Evolutionary conservation across 1,284 basidiomycete species (phyloP).

Genomic region (Tetrapyrgos nigripes): DNA sequence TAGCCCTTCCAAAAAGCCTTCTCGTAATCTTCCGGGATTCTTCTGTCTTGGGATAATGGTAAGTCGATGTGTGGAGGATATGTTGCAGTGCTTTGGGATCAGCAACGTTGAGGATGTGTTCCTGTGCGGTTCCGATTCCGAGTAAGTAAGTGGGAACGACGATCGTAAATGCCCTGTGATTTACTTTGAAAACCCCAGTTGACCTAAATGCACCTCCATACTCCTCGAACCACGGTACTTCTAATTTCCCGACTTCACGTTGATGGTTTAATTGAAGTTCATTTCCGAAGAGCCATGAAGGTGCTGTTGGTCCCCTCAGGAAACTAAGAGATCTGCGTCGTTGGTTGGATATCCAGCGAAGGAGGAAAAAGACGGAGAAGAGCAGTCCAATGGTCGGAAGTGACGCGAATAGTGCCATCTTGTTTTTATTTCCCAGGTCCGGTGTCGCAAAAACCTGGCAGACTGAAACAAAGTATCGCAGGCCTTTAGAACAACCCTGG

Average conservation of each 20-base stretch:
- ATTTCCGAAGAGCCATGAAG: constrained; percentile 28
- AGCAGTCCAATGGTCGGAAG: neutral
- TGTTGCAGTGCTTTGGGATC: constrained; percentile 8
- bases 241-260: constrained; percentile 36
- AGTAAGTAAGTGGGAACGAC: neutral
- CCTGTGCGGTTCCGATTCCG: neutral
- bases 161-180: constrained; percentile 2
- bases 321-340: constrained; percentile 2
- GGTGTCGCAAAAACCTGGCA: too few relatives aligned
- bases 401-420: too few relatives aligned
- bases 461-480: too few relatives aligned
- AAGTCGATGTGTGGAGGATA: constrained; percentile 9
- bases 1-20: constrained; percentile 6
- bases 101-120: constrained; percentile 1
- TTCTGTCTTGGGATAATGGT: constrained; percentile 10
- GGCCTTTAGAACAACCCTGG: too few relatives aligned
- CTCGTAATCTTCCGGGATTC: neutral
- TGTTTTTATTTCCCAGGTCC: too few relatives aligned
- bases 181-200: constrained; percentile 30
- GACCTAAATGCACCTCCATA: constrained; percentile 34
- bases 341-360: constrained; percentile 1
- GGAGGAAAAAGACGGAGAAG: neutral
- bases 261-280: constrained; percentile 25
- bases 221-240: constrained; percentile 29
- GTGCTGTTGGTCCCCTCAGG: constrained; percentile 12